Evolutionary conservation across 192 early-diverging fungal genomes (phyloP).

Genomic region (Phlyctochytrium planicorne): DNA sequence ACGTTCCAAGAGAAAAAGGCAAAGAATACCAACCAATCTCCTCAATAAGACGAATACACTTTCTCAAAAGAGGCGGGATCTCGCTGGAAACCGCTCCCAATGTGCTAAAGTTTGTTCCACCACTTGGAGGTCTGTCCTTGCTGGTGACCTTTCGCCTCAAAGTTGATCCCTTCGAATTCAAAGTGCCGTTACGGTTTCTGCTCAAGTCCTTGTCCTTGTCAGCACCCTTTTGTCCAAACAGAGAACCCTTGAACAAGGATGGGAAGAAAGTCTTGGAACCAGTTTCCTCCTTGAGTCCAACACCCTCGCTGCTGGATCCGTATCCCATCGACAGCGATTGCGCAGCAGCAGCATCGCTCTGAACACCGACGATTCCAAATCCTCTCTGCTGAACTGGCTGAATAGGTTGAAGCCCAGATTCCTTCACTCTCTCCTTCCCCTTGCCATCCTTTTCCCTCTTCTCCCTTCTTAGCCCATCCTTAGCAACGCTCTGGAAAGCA

Average conservation of each 20-base stretch:
- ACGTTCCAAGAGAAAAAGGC: constrained; percentile 1
- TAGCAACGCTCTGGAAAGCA: constrained; percentile 19
- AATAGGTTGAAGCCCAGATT: no score
- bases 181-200: constrained; percentile 33
- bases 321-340: neutral
- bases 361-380: constrained; percentile 1
- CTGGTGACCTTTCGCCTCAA: constrained; percentile 36
- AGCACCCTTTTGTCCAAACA: constrained; percentile 28
- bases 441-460: constrained; percentile 20
- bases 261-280: constrained; percentile 15
- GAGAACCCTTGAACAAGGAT: constrained; percentile 23
- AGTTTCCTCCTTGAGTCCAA: neutral
- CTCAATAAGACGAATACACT: constrained; percentile 51
- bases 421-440: no score
- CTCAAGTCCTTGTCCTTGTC: constrained; percentile 19
- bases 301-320: neutral
- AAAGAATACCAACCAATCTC: constrained; percentile 40
- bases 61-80: constrained; percentile 43
- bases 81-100: constrained; percentile 37
- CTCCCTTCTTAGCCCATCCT: constrained; percentile 12
- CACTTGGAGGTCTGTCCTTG: constrained; percentile 8
- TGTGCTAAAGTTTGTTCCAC: constrained; percentile 26
- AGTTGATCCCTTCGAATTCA: constrained; percentile 33
- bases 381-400: no score
- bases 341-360: neutral